Base-by-base conservation (phyloP, 2,329 filamentous ascomycete genomes). In the Chaetothyriales sp. region DNA sequence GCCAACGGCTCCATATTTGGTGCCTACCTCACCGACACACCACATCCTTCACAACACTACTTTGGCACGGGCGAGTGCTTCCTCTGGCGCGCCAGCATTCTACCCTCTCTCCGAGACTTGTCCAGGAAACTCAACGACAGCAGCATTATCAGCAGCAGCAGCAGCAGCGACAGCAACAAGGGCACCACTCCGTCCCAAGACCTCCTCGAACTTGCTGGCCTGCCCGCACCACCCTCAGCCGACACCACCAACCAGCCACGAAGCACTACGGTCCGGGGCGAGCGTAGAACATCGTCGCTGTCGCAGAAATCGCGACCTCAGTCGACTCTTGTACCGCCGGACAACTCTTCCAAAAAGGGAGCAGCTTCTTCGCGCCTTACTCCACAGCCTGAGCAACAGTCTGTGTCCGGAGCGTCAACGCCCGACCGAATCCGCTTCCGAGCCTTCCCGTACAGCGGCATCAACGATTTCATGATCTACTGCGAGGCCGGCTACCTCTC, bases 1-100 rank as follows among this genome's bases (percentile, higher is more conserved):
- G 49, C 51, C 5, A 49, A 56, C 48, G 64, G 65, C 47, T 64
- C 69, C 22, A 77, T 88, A 44, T 98, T 98, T 66, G 92, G 92
- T 64, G 89, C 89, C 50, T 97, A 97, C 67, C 80, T 97, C 50
- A 94, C 88, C 49, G 90, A 98, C 66, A 76, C 85, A 48, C 89
- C 90, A 9, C 86, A 85, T 60, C 86, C 88, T 0, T 74, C 81
- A 1, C 71, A 87, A 2, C 85, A 89, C 57, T 98, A 95, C 73
- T 98, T 86, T 67, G 92, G 92, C 62, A 95, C 88, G 10, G 92
- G 92, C 62, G 92, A 98, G 69, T 97, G 90, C 69, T 98, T 94
- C 67, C 78, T 94, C 57, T 94, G 87, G 87, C 80, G 85, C 47
- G 84, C 86, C 0, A 81, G 81, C 45, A 69, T 84, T 3, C 72